Conservation (phyloP, 2,329 filamentous ascomycete genomes). For the Rhexocercosporidium sp. region DNA sequence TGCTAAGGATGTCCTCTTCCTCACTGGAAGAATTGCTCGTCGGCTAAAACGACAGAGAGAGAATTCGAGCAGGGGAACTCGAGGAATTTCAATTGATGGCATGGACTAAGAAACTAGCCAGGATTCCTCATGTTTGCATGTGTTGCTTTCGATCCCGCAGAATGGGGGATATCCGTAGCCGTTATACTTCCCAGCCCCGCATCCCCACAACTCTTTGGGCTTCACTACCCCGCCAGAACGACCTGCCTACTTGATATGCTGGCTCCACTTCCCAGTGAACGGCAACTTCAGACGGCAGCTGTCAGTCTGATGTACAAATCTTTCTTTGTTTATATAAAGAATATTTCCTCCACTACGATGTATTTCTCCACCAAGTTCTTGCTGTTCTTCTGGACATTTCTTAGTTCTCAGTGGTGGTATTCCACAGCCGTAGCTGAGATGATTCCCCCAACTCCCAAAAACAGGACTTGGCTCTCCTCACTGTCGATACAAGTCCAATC, state of each 20-base stretch:
- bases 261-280: neutral
- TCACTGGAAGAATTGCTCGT: too few relatives aligned
- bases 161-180: too few relatives aligned
- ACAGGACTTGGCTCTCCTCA: slow-evolving; percentile 13
- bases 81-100: too few relatives aligned
- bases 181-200: neutral
- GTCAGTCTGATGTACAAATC: neutral
- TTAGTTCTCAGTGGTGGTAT: neutral
- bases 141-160: too few relatives aligned
- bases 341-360: neutral
- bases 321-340: too few relatives aligned
- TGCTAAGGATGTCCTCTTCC: too few relatives aligned
- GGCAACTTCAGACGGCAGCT: neutral
- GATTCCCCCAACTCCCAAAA: neutral
- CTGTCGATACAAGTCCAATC: slow-evolving; percentile 13
- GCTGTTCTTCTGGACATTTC: neutral
- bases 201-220: neutral
- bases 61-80: too few relatives aligned
- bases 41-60: too few relatives aligned
- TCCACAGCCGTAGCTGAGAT: neutral
- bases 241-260: neutral
- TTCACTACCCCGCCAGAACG: slow-evolving; percentile 4
- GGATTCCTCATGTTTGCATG: too few relatives aligned
- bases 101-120: too few relatives aligned
- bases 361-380: neutral